Conservation (phyloP, 192 early-diverging fungal genomes). For the Rhizophagus prolifer region DNA sequence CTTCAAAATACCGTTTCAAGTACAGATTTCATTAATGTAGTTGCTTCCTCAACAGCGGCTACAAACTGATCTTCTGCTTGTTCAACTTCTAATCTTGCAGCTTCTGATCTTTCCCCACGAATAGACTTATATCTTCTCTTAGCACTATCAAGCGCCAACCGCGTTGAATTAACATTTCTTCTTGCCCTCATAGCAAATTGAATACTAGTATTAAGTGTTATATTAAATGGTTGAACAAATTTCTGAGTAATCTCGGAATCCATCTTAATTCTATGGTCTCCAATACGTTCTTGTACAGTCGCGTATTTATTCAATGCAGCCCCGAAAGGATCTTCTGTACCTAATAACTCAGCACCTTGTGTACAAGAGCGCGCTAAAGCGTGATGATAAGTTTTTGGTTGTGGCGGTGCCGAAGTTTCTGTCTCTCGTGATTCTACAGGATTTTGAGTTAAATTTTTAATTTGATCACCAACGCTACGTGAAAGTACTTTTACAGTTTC, state of each 20-base stretch:
- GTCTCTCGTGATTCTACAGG: slow-evolving; percentile 41
- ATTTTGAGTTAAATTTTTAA: slow-evolving; percentile 56
- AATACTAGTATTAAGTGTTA: slow-evolving; percentile 71
- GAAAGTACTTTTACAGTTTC: slow-evolving; percentile 76
- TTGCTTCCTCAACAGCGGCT: slow-evolving; percentile 92
- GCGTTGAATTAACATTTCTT: slow-evolving; percentile 76
- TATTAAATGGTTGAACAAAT: slow-evolving; percentile 76
- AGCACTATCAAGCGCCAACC: slow-evolving; percentile 84
- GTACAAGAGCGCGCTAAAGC: slow-evolving; percentile 71
- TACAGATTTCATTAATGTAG: slow-evolving; percentile 89
- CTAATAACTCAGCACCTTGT: slow-evolving; percentile 65
- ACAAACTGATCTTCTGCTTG: slow-evolving; percentile 95
- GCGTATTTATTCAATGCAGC: slow-evolving; percentile 86
- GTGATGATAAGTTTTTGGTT: slow-evolving; percentile 67
- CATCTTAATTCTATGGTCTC: slow-evolving; percentile 73
- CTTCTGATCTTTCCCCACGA: slow-evolving; percentile 69
- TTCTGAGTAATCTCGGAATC: slow-evolving; percentile 68
- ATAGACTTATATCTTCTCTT: slow-evolving; percentile 77
- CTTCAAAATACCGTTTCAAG: slow-evolving; percentile 70
- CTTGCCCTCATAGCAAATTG: slow-evolving; percentile 84
- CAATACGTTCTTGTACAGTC: slow-evolving; percentile 82
- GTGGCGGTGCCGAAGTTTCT: slow-evolving; percentile 32
- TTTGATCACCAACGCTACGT: slow-evolving; percentile 60
- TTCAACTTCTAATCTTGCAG: slow-evolving; percentile 80
- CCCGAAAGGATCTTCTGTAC: slow-evolving; percentile 82